Base-by-base conservation (phyloP, 2,329 filamentous ascomycete species). In the Aaosphaeria arxii region DNA sequence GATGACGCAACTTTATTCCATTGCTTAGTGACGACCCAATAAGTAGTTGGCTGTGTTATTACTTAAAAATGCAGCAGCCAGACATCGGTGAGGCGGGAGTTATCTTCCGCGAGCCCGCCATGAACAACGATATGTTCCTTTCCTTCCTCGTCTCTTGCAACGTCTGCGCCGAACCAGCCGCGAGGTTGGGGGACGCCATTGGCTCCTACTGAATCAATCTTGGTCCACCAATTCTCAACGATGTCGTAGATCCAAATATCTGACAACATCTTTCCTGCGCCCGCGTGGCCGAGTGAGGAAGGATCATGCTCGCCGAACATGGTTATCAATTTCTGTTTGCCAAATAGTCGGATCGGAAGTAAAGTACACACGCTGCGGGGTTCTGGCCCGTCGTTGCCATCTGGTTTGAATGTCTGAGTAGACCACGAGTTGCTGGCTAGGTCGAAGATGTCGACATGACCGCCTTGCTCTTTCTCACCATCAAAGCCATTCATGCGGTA, bases 401-500 rank as follows among this genome's bases (percentile, higher is more conserved):
- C 74, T 0, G 77, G 59, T 0, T 55, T 29, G 54, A 70, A 76
- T 2, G 48, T 50, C 11, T 63, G 56, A 6, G 66, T 68, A 5
- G 55, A 57, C 79, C 79, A 83, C 0, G 49, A 46, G 36, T 75
- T 67, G 0, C 45, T 54, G 5, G 52, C 53, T 0, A 67, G 56
- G 28, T 75, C 64, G 50, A 73, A 83, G 2, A 87, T 79, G 61
- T 95, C 89, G 9, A 95, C 62, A 49, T 79, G 77, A 0, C 87
- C 89, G 11, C 89, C 89, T 42, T 88, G 75, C 60, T 91, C 87
- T 0, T 63, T 73, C 40, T 77, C 74, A 0, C 87, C 89, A 65
- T 92, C 87, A 58, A 86, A 92, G 0, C 90, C 90, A 52, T 89
- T 88, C 74, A 90, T 91, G 30, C 89, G 80, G 71, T 86, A 95